Evolutionary conservation across 495 filamentous ascomycete species (phyloP), one percentile per base, ranked within the genome.

Genomic region (Tuber calosporum): DNA sequence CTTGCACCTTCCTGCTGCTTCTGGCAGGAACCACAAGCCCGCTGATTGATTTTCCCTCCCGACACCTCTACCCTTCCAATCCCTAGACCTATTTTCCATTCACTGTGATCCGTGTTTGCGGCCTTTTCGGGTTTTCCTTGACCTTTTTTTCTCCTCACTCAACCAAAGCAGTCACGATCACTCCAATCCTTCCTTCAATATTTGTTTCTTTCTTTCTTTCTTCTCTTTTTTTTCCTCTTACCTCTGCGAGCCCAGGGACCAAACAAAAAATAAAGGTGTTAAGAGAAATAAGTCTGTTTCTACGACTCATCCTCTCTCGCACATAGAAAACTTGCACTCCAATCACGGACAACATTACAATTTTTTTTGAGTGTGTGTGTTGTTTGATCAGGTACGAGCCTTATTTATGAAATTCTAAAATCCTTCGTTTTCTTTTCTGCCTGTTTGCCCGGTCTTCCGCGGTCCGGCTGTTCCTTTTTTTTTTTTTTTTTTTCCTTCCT

Each of bases 151-250:
- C 41, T 67, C 38, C 74, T 71, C 76, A 77, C 76, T 77, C 73
- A 67, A 70, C 72, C 75, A 75, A 72, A 78, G 76, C 76, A 78
- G 76, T 78, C 76, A 78, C 76, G 76, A 73, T 77, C 75, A 78
- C 76, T 78, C 74, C 76, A 78, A 74, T 70, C 69, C 74, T 62
- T 70, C 66, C 45, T 62, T 68, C 53, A 30, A 58, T n/a, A 22
- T 48, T n/a, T n/a, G n/a, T n/a, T 26, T 62, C 22, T 17, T 19
- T 11, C 34, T 62, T 34, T 34, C 7, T 4, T 19, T 58, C 30
- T 58, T 58, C 2, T 58, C 15, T 30, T 19, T 8, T 22, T 34
- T 62, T 62, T 62, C n/a, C n/a, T n/a, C n/a, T 62, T 34, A 30
- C 26, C 74, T 77, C 67, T 77, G 73, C 48, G 70, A 67, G 66